Conservation (phyloP, 106 monocot species). For the Xerophyta viscosa region DNA sequence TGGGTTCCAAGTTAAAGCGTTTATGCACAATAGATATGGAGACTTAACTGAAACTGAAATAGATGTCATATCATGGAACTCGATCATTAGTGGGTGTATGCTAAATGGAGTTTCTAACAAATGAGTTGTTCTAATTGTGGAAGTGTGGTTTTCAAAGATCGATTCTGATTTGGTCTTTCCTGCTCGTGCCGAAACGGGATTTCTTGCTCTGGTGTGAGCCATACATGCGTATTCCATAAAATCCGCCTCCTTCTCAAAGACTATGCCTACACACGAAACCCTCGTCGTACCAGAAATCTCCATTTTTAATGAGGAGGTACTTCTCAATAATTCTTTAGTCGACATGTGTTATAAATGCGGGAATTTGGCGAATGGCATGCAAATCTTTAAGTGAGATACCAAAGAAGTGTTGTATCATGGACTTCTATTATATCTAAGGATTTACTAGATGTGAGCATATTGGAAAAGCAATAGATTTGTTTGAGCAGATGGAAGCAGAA, state of each 20-base stretch:
- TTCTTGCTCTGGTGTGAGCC: constrained; percentile 20
- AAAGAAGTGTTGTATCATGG: constrained; percentile 57
- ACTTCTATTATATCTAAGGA: constrained; percentile 60
- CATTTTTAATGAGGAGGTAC: constrained; percentile 22
- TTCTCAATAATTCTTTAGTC: constrained; percentile 42
- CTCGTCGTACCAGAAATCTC: too few species aligned
- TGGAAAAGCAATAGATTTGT: constrained; percentile 45
- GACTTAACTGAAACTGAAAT: constrained; percentile 39
- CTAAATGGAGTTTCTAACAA: constrained; percentile 20
- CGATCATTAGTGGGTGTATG: constrained; percentile 52
- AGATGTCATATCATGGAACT: constrained; percentile 70
- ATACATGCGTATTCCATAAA: constrained; percentile 63
- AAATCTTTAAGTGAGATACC: constrained; percentile 39
- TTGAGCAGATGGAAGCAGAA: constrained; percentile 47
- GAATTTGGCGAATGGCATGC: constrained; percentile 23
- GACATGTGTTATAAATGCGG: constrained; percentile 74
- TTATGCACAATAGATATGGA: constrained; percentile 61
- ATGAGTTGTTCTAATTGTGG: constrained; percentile 23
- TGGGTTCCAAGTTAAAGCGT: constrained; percentile 29
- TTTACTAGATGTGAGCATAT: constrained; percentile 29
- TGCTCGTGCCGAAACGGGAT: constrained; percentile 34
- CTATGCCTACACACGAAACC: too few species aligned
- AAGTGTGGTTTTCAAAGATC: constrained; percentile 43
- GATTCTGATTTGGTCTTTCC: constrained; percentile 55
- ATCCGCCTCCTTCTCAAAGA: too few species aligned